Evolutionary conservation across 345 rosid genomes (phyloP).

Genomic region (Combretum micranthum): DNA sequence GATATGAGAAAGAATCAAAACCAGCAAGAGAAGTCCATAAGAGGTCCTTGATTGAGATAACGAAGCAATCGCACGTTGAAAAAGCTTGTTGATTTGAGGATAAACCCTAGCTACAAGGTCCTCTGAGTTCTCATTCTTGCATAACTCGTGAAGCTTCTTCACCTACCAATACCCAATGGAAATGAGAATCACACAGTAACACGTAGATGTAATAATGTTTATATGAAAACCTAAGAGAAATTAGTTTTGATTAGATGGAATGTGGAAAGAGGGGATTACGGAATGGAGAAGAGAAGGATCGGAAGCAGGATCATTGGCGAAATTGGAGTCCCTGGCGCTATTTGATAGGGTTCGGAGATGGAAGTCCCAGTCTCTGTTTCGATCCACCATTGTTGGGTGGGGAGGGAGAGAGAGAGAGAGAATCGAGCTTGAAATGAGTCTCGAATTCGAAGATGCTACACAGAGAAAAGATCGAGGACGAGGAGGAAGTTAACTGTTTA

Average conservation of each 20-base stretch:
- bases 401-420: too few species aligned
- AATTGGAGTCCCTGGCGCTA: slow-evolving; percentile 64
- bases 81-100: slow-evolving; percentile 72
- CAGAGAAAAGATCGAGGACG: too few species aligned
- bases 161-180: slow-evolving; percentile 32
- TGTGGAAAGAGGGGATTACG: slow-evolving; percentile 23
- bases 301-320: slow-evolving; percentile 68
- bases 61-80: slow-evolving; percentile 82
- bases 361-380: slow-evolving; percentile 65
- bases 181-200: not conserved
- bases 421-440: not conserved
- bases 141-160: slow-evolving; percentile 61
- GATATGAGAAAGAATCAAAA: slow-evolving; percentile 9
- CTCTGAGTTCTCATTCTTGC: slow-evolving; percentile 64
- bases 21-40: slow-evolving; percentile 79
- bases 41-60: slow-evolving; percentile 59
- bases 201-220: not conserved
- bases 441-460: not conserved
- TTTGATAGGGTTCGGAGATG: slow-evolving; percentile 61
- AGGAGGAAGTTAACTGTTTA: too few species aligned
- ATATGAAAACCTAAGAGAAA: not conserved
- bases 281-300: slow-evolving; percentile 74
- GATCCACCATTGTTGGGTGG: slow-evolving; percentile 39
- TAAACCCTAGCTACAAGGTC: slow-evolving; percentile 83
- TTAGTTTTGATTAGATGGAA: not conserved